Base-by-base conservation (phyloP, 352 stramenopile genomes). In the Globisporangium apiculatum region DNA sequence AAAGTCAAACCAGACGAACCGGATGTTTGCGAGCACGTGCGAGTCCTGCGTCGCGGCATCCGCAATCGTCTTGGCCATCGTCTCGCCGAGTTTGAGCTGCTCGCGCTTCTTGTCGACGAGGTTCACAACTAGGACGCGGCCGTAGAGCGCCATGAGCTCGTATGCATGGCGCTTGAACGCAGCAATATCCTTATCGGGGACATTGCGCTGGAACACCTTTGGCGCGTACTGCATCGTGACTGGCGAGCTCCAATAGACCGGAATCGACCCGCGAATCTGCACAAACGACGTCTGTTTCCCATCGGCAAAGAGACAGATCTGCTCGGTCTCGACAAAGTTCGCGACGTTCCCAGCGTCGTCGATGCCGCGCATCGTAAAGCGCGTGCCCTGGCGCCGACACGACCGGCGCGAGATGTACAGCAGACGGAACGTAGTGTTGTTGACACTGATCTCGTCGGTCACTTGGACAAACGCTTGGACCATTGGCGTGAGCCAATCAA, bases 1-100 rank as follows among this genome's bases (percentile, higher is more conserved):
- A 69, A 99, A 99, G 61, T 99, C 96, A 68, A 98, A 99, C 96
- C 96, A 99, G 41, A 98, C 77, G 53, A 76, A 70, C 35, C 76
- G 75, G 35, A 87, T 64, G 35, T 70, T 80, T 12, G 76, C 79
- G 24, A 89, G 59, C 43, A 89, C 78, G 52, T 89, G 79, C 47
- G 79, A 82, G 58, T 87, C 71, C 31, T 70, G 67, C 5, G 69
- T 76, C 12, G 77, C 72, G 11, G 79, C 75, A 14, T 73, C 57
- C 0, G 71, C 69, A 40, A 87, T 65, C 9, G 72, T 83, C 58
- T 87, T 87, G 45, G 97, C 91, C 71, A 98, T 95, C 8, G 86
- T 76, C 52, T 91, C 75, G 45, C 94, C 96, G 36, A 99, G 69
- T 64, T 86, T 77, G 7, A 94, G 82, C 75, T 98, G 94, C 72